These are phyloP conservation scores for Hypoxylon sp. DNA, from an alignment of 2,329 filamentous ascomycete species.

Conservation along the genomic window DNA sequence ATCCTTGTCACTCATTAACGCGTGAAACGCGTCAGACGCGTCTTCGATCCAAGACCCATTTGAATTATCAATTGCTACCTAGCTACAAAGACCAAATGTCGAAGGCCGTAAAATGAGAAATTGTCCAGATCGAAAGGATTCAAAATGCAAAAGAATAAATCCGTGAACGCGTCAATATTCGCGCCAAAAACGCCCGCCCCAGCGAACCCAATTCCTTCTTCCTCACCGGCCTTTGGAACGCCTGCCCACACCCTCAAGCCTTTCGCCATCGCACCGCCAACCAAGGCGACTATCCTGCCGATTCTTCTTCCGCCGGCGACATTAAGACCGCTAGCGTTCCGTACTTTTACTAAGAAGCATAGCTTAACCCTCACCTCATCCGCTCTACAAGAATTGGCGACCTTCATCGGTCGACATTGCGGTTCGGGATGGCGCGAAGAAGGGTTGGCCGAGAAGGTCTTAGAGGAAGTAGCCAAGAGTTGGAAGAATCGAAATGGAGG, in stretches of 20 bases:
- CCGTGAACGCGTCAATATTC: constrained; percentile 58
- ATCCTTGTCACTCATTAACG: constrained; percentile 49
- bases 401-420: constrained; percentile 93
- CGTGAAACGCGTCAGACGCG: constrained; percentile 49
- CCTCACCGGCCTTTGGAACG: constrained; percentile 91
- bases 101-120: constrained; percentile 12
- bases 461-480: constrained; percentile 90
- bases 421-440: constrained; percentile 97
- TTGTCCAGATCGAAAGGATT: not conserved
- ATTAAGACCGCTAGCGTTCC: constrained; percentile 89
- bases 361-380: constrained; percentile 92
- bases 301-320: constrained; percentile 91
- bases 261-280: constrained; percentile 66
- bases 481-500: constrained; percentile 94
- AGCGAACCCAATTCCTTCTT: constrained; percentile 81
- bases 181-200: constrained; percentile 55
- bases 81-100: not conserved
- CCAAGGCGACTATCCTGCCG: constrained; percentile 79
- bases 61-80: constrained; percentile 21
- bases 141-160: constrained; percentile 51
- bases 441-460: constrained; percentile 89
- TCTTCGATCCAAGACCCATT: constrained; percentile 33
- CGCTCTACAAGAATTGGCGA: constrained; percentile 85
- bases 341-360: constrained; percentile 97
- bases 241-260: constrained; percentile 83